A percentile compares a stretch with the other conserved stretches of the same genome.
phyloP scores from a whole-genome alignment of 257 asterid genomes.

The Petunia axillaris region DNA sequence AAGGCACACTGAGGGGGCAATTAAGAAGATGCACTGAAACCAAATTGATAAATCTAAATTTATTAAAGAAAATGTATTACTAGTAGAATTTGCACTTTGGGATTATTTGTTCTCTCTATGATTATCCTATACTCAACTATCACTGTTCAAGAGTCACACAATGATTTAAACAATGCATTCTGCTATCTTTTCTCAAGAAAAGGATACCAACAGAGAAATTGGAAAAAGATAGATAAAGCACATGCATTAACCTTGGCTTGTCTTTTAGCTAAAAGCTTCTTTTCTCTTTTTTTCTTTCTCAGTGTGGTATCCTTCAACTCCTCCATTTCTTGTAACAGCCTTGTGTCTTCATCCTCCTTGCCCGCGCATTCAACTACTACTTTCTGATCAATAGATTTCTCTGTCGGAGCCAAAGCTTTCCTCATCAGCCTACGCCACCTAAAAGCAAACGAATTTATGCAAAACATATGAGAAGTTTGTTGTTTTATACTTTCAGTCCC shows the following conservation, averaged over 20 bases:
- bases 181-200: not conserved
- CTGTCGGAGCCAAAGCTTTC: conserved; percentile 75
- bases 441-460: conserved; percentile 21
- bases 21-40: not conserved
- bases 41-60: not conserved
- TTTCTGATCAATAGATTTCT: conserved; percentile 48
- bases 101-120: not conserved
- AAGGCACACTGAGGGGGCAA: not conserved
- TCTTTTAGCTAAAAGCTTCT: conserved; percentile 67
- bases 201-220: not conserved
- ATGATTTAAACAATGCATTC: not conserved
- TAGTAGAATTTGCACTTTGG: not conserved
- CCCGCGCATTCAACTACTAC: conserved; percentile 44
- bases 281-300: conserved; percentile 72
- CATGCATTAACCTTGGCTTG: conserved; percentile 63
- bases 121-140: not conserved
- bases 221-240: not conserved
- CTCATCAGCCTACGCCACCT: conserved; percentile 89
- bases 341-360: conserved; percentile 57
- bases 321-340: conserved; percentile 75
- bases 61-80: not conserved
- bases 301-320: conserved; percentile 83
- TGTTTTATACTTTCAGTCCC: not conserved
- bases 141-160: not conserved
- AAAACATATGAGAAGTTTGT: not conserved